These are phyloP conservation scores for Ambrosia hybrid DNA, from an alignment of 140 eudicot genomes.

Conservation along the genomic window DNA sequence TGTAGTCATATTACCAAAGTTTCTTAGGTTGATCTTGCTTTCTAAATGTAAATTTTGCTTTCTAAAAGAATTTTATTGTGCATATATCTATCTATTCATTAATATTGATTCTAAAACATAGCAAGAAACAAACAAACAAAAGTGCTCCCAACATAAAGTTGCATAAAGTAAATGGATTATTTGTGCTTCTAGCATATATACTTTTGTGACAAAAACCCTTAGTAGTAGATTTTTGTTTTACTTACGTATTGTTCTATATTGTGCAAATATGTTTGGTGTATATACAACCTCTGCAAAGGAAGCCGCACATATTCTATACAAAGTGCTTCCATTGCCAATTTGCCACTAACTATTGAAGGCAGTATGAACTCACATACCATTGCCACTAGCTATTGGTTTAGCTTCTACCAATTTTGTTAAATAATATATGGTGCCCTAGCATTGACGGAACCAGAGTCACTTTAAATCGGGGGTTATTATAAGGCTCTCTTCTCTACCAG, in stretches of 20 bases:
- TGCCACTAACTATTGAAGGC: too few relatives aligned
- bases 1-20: too few relatives aligned
- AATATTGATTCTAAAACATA: not conserved
- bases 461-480: too few relatives aligned
- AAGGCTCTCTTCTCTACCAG: too few relatives aligned
- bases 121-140: not conserved
- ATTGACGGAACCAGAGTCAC: too few relatives aligned
- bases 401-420: not conserved
- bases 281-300: not conserved
- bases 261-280: not conserved
- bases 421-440: not conserved
- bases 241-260: not conserved
- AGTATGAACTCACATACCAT: too few relatives aligned
- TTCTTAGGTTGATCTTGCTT: too few relatives aligned
- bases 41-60: not conserved
- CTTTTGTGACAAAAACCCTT: not conserved
- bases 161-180: not conserved
- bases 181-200: constrained; percentile 5
- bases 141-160: not conserved
- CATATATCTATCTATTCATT: not conserved
- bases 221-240: not conserved
- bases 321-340: not conserved
- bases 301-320: not conserved
- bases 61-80: constrained; percentile 38
- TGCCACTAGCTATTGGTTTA: not conserved